These are phyloP conservation scores for Bimuria novae-zelandiae DNA, from an alignment of 2,329 filamentous ascomycete species.

Conservation along the genomic window DNA sequence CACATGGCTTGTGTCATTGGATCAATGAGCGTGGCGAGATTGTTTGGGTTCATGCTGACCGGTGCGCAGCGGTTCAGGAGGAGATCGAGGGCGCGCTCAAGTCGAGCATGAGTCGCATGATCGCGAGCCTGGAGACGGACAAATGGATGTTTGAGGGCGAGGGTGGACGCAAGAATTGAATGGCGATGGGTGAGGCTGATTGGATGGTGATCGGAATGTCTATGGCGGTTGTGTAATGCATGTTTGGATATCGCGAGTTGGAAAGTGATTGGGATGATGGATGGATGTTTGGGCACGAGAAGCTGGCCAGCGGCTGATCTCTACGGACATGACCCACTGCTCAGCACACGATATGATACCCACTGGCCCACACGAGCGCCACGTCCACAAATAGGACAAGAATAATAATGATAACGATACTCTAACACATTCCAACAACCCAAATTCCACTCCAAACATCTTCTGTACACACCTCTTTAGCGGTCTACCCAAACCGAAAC, in stretches of 20 bases:
- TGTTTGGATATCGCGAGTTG: no score
- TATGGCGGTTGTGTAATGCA: background rate
- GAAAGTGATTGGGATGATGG: background rate
- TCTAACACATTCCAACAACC: background rate
- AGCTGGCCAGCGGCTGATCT: background rate
- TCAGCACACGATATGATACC: background rate
- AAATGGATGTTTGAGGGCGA: slow-evolving; percentile 90
- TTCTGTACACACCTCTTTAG: background rate
- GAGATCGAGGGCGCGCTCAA: slow-evolving; percentile 57
- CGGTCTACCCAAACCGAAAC: slow-evolving; percentile 32
- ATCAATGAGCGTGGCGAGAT: slow-evolving; percentile 12
- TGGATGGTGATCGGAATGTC: background rate
- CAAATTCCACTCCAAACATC: background rate
- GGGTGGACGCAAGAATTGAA: slow-evolving; percentile 9
- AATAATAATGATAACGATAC: background rate
- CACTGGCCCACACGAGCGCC: background rate
- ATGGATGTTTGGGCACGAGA: background rate
- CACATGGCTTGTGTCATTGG: background rate
- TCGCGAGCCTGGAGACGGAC: slow-evolving; percentile 76
- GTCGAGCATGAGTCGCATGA: slow-evolving; percentile 72
- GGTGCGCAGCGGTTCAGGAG: slow-evolving; percentile 19
- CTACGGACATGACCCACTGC: background rate
- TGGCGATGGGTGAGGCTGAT: background rate
- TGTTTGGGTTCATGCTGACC: slow-evolving; percentile 1
- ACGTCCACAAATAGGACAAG: background rate